These are phyloP conservation scores for Lathyrus aphaca DNA, from an alignment of 306 rosid genomes.

Conservation along the genomic window DNA sequence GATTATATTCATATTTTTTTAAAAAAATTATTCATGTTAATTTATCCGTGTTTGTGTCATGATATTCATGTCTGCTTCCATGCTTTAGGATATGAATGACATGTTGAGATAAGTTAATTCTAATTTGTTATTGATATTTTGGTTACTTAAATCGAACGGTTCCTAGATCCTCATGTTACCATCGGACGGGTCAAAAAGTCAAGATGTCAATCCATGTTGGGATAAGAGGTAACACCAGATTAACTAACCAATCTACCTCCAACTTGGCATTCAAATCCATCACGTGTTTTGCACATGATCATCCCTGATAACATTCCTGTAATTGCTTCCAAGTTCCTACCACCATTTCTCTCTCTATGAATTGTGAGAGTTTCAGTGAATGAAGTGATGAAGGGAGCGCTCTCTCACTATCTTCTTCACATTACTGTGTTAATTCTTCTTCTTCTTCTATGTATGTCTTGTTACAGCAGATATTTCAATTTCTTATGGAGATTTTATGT, in stretches of 20 bases:
- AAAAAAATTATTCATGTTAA: no score
- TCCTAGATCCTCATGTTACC: not conserved
- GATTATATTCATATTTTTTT: no score
- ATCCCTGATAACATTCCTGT: not conserved
- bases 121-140: not conserved
- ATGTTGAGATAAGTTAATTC: not conserved
- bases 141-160: not conserved
- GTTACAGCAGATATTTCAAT: not conserved
- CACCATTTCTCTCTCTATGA: not conserved
- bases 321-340: not conserved
- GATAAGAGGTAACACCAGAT: slow-evolving; percentile 4
- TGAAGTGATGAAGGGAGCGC: not conserved
- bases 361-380: not conserved
- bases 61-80: no score
- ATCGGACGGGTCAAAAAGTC: not conserved
- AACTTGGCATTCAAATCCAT: not conserved
- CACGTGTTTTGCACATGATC: slow-evolving; percentile 2
- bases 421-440: not conserved
- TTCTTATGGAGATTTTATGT: not conserved
- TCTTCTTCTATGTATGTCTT: not conserved
- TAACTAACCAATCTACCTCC: not conserved
- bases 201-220: not conserved
- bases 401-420: not conserved
- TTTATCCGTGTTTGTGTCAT: no score
- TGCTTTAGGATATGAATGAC: no score